Percentiles rank a stretch among this genome's conserved stretches.
Conservation (phyloP, 2,329 filamentous ascomycete species). For the Rhexocercosporidium sp. region DNA sequence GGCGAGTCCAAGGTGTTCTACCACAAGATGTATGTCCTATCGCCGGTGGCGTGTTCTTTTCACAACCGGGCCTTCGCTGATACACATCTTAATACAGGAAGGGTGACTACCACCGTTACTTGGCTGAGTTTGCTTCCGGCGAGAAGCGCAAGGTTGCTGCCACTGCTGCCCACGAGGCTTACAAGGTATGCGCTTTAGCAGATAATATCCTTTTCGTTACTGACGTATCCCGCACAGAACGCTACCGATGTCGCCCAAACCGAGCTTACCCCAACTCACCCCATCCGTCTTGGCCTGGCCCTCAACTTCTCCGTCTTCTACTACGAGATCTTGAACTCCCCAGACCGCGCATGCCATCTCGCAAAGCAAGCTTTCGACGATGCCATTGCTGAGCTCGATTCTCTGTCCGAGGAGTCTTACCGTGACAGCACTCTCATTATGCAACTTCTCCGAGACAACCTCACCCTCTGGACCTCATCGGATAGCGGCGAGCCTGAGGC, state of each 20-base stretch:
- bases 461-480: constrained; percentile 97
- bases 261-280: constrained; percentile 95
- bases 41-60: constrained; percentile 16
- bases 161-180: constrained; percentile 88
- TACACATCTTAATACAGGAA: constrained; percentile 64
- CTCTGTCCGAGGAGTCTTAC: constrained; percentile 96
- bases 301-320: constrained; percentile 99
- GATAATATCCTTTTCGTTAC: constrained; percentile 31
- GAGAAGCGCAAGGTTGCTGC: constrained; percentile 92
- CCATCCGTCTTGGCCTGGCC: constrained; percentile 95
- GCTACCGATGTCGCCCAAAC: constrained; percentile 98
- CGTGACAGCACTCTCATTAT: constrained; percentile 99
- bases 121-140: constrained; percentile 90
- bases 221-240: constrained; percentile 61
- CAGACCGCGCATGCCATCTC: constrained; percentile 95
- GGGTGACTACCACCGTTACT: constrained; percentile 95
- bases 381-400: constrained; percentile 96
- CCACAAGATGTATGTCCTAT: constrained; percentile 91
- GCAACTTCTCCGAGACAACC: constrained; percentile 97
- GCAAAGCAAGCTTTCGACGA: constrained; percentile 99
- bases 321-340: constrained; percentile 99
- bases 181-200: constrained; percentile 73
- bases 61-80: constrained; percentile 26
- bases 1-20: constrained; percentile 99
- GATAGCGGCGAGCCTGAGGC: constrained; percentile 81